These are phyloP conservation scores for Cladophialophora chaetospira DNA, from an alignment of 2,329 filamentous ascomycete species.

Conservation along the genomic window DNA sequence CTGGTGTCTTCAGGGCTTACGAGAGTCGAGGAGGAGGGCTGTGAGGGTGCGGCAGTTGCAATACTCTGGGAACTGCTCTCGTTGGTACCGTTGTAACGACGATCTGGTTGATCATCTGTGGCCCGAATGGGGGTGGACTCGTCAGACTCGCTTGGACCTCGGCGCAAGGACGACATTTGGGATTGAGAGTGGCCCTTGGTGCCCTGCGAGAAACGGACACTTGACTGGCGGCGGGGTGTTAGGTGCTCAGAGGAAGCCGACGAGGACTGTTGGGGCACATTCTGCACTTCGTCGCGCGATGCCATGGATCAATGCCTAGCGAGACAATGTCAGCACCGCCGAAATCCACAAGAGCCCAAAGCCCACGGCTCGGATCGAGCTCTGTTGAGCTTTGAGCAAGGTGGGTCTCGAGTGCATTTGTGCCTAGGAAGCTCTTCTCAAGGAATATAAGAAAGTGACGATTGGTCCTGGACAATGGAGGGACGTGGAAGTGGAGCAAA, in stretches of 20 bases:
- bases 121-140: conserved; percentile 31
- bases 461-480: too few relatives aligned
- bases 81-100: conserved; percentile 28
- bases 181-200: conserved; percentile 21
- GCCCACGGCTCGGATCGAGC: too few relatives aligned
- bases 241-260: conserved; percentile 8
- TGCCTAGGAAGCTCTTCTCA: too few relatives aligned
- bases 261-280: conserved; percentile 12
- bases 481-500: too few relatives aligned
- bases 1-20: not conserved
- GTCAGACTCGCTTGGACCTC: conserved; percentile 21
- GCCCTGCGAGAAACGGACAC: conserved; percentile 29
- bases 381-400: too few relatives aligned
- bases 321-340: conserved; percentile 4
- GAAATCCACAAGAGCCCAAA: too few relatives aligned
- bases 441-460: too few relatives aligned
- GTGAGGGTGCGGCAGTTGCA: not conserved
- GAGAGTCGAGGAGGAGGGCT: not conserved
- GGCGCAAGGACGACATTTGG: conserved; percentile 27
- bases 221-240: conserved; percentile 17
- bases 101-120: conserved; percentile 23
- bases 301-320: conserved; percentile 12
- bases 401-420: too few relatives aligned
- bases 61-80: conserved; percentile 2
- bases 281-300: conserved; percentile 12